phyloP scores from a whole-genome alignment of 768 basidiomycete species.

The Pleurotus pulmonarius region DNA sequence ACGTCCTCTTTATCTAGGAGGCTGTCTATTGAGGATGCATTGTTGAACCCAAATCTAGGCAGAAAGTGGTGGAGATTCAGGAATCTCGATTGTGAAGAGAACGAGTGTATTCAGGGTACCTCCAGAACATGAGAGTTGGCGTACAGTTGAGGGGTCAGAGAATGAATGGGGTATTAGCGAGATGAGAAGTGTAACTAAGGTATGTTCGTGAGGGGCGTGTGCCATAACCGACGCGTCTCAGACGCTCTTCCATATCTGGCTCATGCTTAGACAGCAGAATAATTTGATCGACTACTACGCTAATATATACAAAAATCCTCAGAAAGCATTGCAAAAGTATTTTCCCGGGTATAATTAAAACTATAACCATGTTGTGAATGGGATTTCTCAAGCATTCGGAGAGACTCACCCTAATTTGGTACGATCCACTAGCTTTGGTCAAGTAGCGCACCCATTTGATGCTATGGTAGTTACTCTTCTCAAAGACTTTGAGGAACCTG shows the following conservation, averaged over 20 bases:
- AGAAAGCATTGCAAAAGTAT: not conserved
- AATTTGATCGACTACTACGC: not conserved
- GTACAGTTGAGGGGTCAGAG: conserved; percentile 2
- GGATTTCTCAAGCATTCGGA: not conserved
- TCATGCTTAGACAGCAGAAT: not conserved
- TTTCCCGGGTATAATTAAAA: not conserved
- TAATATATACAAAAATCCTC: not conserved
- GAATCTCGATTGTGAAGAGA: conserved; percentile 6
- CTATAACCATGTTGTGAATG: not conserved
- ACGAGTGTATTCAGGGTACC: conserved; percentile 31
- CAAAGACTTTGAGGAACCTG: conserved; percentile 96
- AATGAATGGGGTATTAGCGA: not conserved
- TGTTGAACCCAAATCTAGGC: conserved; percentile 84
- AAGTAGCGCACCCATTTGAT: conserved; percentile 96
- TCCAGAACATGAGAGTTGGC: conserved; percentile 44
- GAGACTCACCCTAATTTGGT: conserved; percentile 85
- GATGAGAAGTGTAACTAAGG: not conserved
- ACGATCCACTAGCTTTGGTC: conserved; percentile 89
- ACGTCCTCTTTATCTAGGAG: conserved; percentile 89
- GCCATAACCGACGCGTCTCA: conserved; percentile 7
- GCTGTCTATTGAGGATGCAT: conserved; percentile 85
- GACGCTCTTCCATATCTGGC: not conserved
- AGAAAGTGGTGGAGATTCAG: conserved; percentile 24
- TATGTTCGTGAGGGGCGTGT: conserved; percentile 4
- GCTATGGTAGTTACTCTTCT: conserved; percentile 91